Evolutionary conservation across 306 rosid species (phyloP).

Genomic region (Corylus avellana): DNA sequence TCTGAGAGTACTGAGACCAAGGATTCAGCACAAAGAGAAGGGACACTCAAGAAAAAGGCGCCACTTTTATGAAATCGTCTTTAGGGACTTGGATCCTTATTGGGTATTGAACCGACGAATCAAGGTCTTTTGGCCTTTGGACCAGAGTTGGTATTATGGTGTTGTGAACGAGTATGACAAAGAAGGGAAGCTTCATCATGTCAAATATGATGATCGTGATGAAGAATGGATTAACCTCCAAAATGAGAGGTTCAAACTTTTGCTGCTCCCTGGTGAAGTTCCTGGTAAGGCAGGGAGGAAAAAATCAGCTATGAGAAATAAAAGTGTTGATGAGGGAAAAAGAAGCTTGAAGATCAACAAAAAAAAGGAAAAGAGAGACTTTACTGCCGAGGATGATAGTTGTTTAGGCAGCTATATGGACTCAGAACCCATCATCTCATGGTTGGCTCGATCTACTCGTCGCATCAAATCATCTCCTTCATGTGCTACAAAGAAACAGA

Average conservation of each 20-base stretch:
- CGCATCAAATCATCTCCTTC: slow-evolving; percentile 59
- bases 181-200: slow-evolving; percentile 68
- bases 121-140: slow-evolving; percentile 96
- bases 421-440: slow-evolving; percentile 90
- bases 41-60: slow-evolving; percentile 73
- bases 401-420: slow-evolving; percentile 64
- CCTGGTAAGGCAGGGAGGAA: slow-evolving; percentile 54
- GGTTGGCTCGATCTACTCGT: slow-evolving; percentile 73
- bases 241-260: slow-evolving; percentile 88
- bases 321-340: slow-evolving; percentile 44
- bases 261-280: slow-evolving; percentile 86
- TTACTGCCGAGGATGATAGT: slow-evolving; percentile 48
- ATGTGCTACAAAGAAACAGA: slow-evolving; percentile 65
- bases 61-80: slow-evolving; percentile 81
- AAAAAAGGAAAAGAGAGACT: slow-evolving; percentile 46
- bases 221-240: slow-evolving; percentile 93
- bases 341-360: slow-evolving; percentile 46
- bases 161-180: slow-evolving; percentile 67
- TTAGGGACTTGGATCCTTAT: slow-evolving; percentile 59
- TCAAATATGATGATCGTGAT: slow-evolving; percentile 93
- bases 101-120: slow-evolving; percentile 78
- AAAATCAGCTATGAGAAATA: slow-evolving; percentile 35
- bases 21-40: slow-evolving; percentile 63
- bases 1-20: slow-evolving; percentile 78
- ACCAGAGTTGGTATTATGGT: slow-evolving; percentile 93